phyloP scores from a whole-genome alignment of 345 rosid genomes.

The Euphorbia lathyris region DNA sequence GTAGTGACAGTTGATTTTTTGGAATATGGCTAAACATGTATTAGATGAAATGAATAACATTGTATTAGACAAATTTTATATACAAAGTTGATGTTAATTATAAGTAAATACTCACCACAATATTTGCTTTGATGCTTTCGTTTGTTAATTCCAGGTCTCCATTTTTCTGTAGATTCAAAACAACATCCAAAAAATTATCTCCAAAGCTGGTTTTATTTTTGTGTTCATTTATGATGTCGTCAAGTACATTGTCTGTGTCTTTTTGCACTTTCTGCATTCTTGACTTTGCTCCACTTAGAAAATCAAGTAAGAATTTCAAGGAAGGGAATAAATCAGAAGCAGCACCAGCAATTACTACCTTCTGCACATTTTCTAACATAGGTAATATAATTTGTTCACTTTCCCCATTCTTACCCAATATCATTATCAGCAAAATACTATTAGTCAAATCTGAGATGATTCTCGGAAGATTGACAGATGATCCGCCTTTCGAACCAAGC shows the following conservation, averaged over 20 bases:
- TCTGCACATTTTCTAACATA: background rate
- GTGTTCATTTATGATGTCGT: constrained; percentile 8
- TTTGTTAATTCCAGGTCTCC: constrained; percentile 7
- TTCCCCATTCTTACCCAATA: constrained; percentile 24
- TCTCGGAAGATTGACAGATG: constrained; percentile 20
- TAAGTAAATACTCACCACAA: background rate
- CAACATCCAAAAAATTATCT: constrained; percentile 9
- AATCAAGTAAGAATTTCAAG: too few species aligned
- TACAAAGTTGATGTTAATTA: too few species aligned
- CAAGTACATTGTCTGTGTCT: constrained; percentile 6
- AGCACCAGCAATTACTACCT: constrained; percentile 21
- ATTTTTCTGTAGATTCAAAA: constrained; percentile 11
- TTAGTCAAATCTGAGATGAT: constrained; percentile 6
- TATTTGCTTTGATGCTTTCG: constrained; percentile 18
- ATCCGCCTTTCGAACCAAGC: constrained; percentile 7
- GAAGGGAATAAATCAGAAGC: constrained; percentile 23
- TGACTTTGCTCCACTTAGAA: background rate
- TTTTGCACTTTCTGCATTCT: background rate
- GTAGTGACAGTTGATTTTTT: too few species aligned
- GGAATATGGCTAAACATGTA: too few species aligned
- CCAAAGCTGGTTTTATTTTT: background rate
- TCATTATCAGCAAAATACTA: constrained; percentile 20
- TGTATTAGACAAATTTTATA: too few species aligned
- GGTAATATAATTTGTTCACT: constrained; percentile 22
- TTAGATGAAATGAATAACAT: too few species aligned